Evolutionary conservation across 164 flowering plant genomes (phyloP).

Genomic region (Hamamelis virginiana): DNA sequence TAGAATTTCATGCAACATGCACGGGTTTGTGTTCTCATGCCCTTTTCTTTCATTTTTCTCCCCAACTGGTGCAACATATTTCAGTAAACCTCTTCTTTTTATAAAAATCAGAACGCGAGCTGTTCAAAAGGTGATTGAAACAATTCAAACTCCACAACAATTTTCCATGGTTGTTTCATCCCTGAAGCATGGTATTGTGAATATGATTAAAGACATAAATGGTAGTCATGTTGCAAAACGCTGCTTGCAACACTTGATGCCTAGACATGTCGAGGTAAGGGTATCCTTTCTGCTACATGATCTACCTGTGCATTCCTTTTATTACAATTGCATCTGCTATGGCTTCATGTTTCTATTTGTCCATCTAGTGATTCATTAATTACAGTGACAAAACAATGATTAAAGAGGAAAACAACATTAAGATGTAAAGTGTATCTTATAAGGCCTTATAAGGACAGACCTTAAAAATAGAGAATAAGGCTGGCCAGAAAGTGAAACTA

Average conservation of each 20-base stretch:
- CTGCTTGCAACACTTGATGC: slow-evolving; percentile 59
- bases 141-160: slow-evolving; percentile 56
- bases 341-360: too few relatives aligned
- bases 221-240: slow-evolving; percentile 81
- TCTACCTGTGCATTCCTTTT: too few relatives aligned
- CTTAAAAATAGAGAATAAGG: too few relatives aligned
- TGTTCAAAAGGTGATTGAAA: slow-evolving; percentile 76
- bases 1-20: slow-evolving; percentile 53
- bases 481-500: too few relatives aligned
- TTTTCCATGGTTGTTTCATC: slow-evolving; percentile 51
- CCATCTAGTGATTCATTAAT: too few relatives aligned
- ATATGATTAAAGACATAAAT: slow-evolving; percentile 57
- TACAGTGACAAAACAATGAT: too few relatives aligned
- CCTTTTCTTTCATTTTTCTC: neutral
- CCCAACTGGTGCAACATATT: neutral
- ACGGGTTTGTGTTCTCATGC: slow-evolving; percentile 49
- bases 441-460: too few relatives aligned
- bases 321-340: too few relatives aligned
- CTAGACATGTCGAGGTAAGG: slow-evolving; percentile 51
- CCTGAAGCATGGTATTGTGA: slow-evolving; percentile 55
- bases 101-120: slow-evolving; percentile 61
- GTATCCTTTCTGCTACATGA: too few relatives aligned
- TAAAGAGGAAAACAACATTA: too few relatives aligned
- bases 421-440: too few relatives aligned
- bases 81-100: slow-evolving; percentile 9